phyloP scores from a whole-genome alignment of 371 early-diverging fungal genomes.

The Mortierella sp. region DNA sequence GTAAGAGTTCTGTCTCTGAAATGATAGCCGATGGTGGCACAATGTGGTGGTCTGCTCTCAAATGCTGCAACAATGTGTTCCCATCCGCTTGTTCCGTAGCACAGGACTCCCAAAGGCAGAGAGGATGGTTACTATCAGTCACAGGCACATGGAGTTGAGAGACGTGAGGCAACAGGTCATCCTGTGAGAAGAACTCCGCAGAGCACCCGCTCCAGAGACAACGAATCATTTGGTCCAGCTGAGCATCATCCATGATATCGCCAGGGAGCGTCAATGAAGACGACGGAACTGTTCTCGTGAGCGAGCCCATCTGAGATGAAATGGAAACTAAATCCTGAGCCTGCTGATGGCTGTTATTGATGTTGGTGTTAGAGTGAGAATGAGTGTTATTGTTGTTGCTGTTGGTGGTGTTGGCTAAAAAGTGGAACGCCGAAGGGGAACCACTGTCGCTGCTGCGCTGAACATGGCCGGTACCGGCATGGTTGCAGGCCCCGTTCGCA shows the following conservation, averaged over 20 bases:
- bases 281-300: slow-evolving; percentile 19
- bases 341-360: slow-evolving; percentile 4
- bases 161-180: slow-evolving; percentile 85
- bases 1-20: slow-evolving; percentile 10
- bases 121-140: slow-evolving; percentile 45
- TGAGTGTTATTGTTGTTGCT: neutral
- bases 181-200: slow-evolving; percentile 74
- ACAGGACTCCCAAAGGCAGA: slow-evolving; percentile 86
- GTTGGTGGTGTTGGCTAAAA: slow-evolving; percentile 8
- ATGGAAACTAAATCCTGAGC: slow-evolving; percentile 11
- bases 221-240: slow-evolving; percentile 42
- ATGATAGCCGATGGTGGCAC: slow-evolving; percentile 8
- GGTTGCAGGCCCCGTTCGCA: slow-evolving; percentile 15
- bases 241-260: slow-evolving; percentile 33
- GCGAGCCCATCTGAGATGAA: slow-evolving; percentile 17
- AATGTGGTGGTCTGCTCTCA: slow-evolving; percentile 59
- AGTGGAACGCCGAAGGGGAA: slow-evolving; percentile 42
- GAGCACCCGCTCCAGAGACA: slow-evolving; percentile 89
- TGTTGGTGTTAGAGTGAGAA: neutral
- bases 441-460: slow-evolving; percentile 9
- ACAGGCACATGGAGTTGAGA: slow-evolving; percentile 79
- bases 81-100: slow-evolving; percentile 62
- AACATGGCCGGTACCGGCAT: slow-evolving; percentile 9
- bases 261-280: slow-evolving; percentile 24
- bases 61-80: slow-evolving; percentile 73